These are phyloP conservation scores for Iberis pinnata DNA, from an alignment of 345 rosid species.

Conservation along the genomic window DNA sequence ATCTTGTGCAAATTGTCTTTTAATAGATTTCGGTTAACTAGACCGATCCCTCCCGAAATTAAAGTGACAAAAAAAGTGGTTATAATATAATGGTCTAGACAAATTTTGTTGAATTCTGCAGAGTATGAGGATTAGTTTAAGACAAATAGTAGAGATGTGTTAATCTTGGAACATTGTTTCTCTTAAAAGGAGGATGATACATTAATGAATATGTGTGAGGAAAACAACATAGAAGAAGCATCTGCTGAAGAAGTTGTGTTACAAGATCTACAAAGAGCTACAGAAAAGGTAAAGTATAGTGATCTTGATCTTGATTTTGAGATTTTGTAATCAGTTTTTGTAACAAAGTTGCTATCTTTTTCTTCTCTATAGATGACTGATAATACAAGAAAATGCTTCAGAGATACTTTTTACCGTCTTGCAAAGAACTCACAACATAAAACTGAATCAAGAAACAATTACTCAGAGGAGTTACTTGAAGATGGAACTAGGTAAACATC, in stretches of 20 bases:
- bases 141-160: constrained; percentile 1
- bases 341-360: neutral
- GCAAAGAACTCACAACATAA: constrained; percentile 50
- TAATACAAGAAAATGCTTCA: constrained; percentile 62
- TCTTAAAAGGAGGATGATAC: constrained; percentile 13
- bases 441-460: constrained; percentile 6
- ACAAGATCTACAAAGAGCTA: constrained; percentile 57
- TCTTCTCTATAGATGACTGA: constrained; percentile 39
- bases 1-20: no score
- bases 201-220: constrained; percentile 19
- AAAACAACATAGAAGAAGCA: constrained; percentile 33
- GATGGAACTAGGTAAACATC: constrained; percentile 16
- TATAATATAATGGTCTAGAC: neutral
- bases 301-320: constrained; percentile 1
- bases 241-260: constrained; percentile 57
- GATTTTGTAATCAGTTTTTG: constrained; percentile 1
- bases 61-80: neutral
- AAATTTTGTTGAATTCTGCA: neutral
- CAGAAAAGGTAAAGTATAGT: constrained; percentile 42
- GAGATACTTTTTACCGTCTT: constrained; percentile 82
- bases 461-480: constrained; percentile 8
- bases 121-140: neutral
- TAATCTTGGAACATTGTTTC: constrained; percentile 19
- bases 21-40: no score
- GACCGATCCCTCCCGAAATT: no score